phyloP scores from a whole-genome alignment of 1,284 basidiomycete species.

The Pseudozyma flocculosa region DNA sequence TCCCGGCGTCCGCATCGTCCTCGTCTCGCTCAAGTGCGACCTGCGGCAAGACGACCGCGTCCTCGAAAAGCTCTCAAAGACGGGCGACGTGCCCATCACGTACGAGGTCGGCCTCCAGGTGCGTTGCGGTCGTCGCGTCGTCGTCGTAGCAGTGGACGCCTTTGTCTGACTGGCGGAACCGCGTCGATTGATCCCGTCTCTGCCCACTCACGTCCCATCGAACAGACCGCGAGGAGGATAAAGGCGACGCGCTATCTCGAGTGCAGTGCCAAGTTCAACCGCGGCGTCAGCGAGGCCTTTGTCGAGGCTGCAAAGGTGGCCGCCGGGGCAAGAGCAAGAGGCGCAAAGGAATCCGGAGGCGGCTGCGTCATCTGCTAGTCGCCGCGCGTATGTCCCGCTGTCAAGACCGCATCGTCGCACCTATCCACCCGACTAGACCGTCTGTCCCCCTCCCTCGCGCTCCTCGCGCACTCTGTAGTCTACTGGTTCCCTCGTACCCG shows the following conservation, averaged over 20 bases:
- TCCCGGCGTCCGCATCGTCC: slow-evolving; percentile 81
- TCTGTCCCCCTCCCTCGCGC: too few species aligned
- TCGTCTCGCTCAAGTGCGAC: slow-evolving; percentile 79
- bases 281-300: slow-evolving; percentile 89
- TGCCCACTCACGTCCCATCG: too few species aligned
- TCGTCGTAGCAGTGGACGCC: background rate
- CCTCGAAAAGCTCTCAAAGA: slow-evolving; percentile 69
- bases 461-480: too few species aligned
- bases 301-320: slow-evolving; percentile 21
- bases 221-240: slow-evolving; percentile 14
- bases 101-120: slow-evolving; percentile 70
- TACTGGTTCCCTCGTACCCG: too few species aligned
- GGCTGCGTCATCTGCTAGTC: slow-evolving; percentile 1
- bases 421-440: too few species aligned
- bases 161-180: too few species aligned
- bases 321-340: background rate
- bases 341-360: background rate
- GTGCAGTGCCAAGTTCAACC: slow-evolving; percentile 92
- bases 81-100: slow-evolving; percentile 71
- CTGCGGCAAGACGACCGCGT: slow-evolving; percentile 75
- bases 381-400: too few species aligned
- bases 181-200: too few species aligned
- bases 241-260: slow-evolving; percentile 61
- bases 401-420: slow-evolving; percentile 1
- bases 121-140: background rate